Conservation (phyloP, 2,329 filamentous ascomycete species). For the Fusarium sp. region DNA sequence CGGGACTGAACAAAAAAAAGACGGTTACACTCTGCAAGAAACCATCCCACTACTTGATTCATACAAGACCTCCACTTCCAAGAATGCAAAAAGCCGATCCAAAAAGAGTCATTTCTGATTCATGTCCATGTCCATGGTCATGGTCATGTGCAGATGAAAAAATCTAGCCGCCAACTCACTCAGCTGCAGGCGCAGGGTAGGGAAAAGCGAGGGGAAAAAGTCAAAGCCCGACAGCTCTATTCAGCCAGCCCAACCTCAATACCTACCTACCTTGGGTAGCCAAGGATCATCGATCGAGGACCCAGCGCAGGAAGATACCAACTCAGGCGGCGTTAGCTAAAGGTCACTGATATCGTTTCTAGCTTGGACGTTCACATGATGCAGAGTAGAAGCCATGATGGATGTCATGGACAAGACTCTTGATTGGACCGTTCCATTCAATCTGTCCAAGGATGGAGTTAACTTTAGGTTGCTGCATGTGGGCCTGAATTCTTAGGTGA, state of each 20-base stretch:
- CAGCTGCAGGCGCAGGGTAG: constrained; percentile 28
- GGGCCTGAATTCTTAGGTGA: constrained; percentile 4
- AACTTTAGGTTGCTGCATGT: constrained; percentile 16
- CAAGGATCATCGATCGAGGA: constrained; percentile 31
- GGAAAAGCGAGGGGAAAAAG: constrained; percentile 3
- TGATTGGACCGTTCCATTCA: constrained; percentile 10
- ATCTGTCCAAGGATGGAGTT: constrained; percentile 7
- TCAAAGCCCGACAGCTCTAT: neutral
- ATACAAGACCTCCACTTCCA: constrained; percentile 22
- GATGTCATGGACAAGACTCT: neutral
- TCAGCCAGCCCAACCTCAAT: constrained; percentile 7
- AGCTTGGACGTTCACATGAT: constrained; percentile 26
- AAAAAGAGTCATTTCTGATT: constrained; percentile 18
- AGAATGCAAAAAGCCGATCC: constrained; percentile 9
- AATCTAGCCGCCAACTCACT: constrained; percentile 30
- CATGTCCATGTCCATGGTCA: constrained; percentile 27
- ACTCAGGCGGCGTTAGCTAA: neutral
- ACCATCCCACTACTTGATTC: constrained; percentile 11
- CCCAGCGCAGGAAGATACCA: constrained; percentile 5
- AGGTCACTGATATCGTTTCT: constrained; percentile 5
- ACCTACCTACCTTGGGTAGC: neutral
- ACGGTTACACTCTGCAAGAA: neutral
- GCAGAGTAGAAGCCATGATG: constrained; percentile 15
- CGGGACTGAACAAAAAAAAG: constrained; percentile 4
- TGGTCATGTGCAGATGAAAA: constrained; percentile 35